Conservation (phyloP, 805 yeast genomes). For the Spathaspora arborariae region DNA sequence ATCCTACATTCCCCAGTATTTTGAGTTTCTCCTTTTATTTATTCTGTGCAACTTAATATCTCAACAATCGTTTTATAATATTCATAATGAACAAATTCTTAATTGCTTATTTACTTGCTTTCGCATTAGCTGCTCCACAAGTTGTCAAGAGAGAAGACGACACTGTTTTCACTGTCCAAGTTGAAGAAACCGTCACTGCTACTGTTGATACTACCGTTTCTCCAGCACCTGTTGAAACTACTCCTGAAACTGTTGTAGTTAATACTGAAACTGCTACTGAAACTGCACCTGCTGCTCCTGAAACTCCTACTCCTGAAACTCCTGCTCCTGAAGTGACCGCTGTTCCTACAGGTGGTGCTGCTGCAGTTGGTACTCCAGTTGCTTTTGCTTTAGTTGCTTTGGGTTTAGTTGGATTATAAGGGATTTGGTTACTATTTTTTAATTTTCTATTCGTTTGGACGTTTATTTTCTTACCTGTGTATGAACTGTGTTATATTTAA, state of each 20-base stretch:
- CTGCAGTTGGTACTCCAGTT: background rate
- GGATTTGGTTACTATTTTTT: no score
- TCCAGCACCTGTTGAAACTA: background rate
- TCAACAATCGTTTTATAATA: background rate
- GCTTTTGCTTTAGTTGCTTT: background rate
- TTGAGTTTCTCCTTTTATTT: background rate
- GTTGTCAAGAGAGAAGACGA: background rate
- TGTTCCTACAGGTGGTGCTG: background rate
- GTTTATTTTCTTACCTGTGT: background rate
- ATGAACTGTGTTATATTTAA: background rate
- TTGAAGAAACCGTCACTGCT: background rate
- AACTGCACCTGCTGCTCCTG: background rate
- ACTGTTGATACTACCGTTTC: background rate
- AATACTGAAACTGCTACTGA: background rate
- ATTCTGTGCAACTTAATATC: background rate
- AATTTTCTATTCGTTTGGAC: background rate
- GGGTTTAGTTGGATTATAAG: background rate
- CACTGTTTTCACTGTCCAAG: background rate
- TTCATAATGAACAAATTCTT: background rate
- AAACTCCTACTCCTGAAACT: background rate
- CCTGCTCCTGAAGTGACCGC: background rate
- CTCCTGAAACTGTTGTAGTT: background rate
- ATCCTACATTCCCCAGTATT: background rate
- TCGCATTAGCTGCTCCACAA: background rate
- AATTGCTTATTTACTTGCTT: background rate